These are phyloP conservation scores for Yarrowia deformans DNA, from an alignment of 805 yeast genomes.

Conservation along the genomic window DNA sequence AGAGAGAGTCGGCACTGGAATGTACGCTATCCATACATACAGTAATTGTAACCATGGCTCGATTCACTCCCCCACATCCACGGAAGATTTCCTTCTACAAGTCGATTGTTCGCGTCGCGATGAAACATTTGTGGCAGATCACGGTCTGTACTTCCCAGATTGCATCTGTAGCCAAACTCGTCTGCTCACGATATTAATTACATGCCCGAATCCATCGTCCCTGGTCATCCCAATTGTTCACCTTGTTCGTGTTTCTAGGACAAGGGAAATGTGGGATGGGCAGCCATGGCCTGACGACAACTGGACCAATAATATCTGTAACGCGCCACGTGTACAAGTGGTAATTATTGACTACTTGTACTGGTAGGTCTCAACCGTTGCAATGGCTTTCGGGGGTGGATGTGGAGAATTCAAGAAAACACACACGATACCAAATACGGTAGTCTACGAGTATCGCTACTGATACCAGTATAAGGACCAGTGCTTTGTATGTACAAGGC, in stretches of 20 bases:
- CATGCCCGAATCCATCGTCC: conserved; percentile 3
- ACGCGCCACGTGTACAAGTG: not conserved
- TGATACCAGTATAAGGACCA: too few species aligned
- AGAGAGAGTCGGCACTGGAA: too few species aligned
- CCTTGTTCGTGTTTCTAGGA: not conserved
- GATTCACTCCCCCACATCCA: not conserved
- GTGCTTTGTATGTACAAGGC: too few species aligned
- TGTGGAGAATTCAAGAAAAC: too few species aligned
- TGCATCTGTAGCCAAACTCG: not conserved
- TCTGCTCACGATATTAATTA: not conserved
- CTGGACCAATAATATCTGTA: not conserved
- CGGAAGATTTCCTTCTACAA: not conserved
- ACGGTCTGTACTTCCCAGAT: not conserved
- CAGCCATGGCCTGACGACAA: not conserved
- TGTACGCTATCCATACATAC: too few species aligned
- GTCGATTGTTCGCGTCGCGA: not conserved
- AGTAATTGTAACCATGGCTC: not conserved
- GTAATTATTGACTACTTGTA: not conserved
- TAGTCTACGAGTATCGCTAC: too few species aligned
- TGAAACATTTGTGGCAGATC: not conserved
- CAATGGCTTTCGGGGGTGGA: too few species aligned
- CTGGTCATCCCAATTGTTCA: not conserved
- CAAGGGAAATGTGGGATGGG: not conserved
- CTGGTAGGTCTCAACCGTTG: not conserved
- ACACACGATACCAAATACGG: too few species aligned